Percentiles rank a stretch among this genome's conserved stretches.
phyloP scores from a whole-genome alignment of 306 rosid genomes.

The Geum urbanum region DNA sequence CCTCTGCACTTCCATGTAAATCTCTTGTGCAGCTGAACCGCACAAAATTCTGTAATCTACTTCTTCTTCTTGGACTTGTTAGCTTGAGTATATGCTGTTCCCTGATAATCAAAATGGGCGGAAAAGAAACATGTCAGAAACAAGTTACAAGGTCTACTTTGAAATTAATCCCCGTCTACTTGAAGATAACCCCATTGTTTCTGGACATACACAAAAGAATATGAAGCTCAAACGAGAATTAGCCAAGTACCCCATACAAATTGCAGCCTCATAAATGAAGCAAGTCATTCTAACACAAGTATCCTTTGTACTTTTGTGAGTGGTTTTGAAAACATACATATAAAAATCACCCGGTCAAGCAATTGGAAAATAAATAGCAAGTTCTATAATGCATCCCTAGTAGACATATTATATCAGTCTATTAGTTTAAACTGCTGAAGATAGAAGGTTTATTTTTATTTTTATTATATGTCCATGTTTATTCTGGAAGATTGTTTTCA shows the following conservation, averaged over 20 bases:
- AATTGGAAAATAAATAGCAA: not conserved
- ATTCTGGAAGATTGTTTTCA: not conserved
- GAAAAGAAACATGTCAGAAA: conserved; percentile 5
- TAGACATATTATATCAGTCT: not conserved
- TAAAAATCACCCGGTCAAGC: not conserved
- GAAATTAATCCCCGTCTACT: too few relatives aligned
- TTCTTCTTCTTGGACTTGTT: conserved; percentile 86
- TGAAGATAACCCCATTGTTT: not conserved
- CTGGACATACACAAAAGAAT: too few relatives aligned
- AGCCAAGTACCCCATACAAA: too few relatives aligned
- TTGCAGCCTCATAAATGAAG: too few relatives aligned
- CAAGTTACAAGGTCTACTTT: not conserved
- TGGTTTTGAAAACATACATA: not conserved
- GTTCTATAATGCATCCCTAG: not conserved
- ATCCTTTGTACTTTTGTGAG: not conserved
- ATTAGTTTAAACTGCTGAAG: too few relatives aligned
- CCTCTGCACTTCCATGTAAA: conserved; percentile 39
- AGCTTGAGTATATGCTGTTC: conserved; percentile 69
- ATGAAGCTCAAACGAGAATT: too few relatives aligned
- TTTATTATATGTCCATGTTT: too few relatives aligned
- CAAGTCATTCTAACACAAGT: not conserved
- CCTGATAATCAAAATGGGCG: conserved; percentile 45
- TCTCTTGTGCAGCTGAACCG: conserved; percentile 42
- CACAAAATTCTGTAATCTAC: conserved; percentile 37
- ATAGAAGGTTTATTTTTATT: too few relatives aligned